Evolutionary conservation across 768 basidiomycete genomes (phyloP).

Genomic region (Russula sp.): DNA sequence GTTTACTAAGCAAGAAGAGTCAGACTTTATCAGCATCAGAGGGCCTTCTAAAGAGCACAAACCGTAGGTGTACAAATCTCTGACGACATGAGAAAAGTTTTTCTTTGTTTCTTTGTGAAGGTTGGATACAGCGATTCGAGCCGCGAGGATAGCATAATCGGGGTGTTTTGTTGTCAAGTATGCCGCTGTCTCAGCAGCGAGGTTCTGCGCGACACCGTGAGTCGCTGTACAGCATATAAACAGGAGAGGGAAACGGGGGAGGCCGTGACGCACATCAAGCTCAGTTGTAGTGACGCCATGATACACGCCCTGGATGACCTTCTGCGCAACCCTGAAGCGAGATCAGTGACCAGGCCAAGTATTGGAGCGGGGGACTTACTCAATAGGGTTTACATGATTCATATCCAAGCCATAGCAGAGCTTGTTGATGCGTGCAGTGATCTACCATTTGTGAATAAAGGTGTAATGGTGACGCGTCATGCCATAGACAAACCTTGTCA

Average conservation of each 20-base stretch:
- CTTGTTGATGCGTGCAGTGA: conserved; percentile 81
- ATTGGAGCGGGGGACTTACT: conserved; percentile 43
- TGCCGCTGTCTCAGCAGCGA: conserved; percentile 95
- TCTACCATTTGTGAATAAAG: conserved; percentile 40
- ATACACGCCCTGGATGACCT: conserved; percentile 90
- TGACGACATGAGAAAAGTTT: conserved; percentile 87
- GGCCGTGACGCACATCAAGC: conserved; percentile 66
- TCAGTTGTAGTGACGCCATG: conserved; percentile 96
- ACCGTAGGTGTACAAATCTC: conserved; percentile 88
- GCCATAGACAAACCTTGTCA: conserved; percentile 61
- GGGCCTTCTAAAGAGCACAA: conserved; percentile 23
- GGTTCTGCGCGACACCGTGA: conserved; percentile 51
- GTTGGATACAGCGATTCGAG: conserved; percentile 97
- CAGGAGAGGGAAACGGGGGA: neutral
- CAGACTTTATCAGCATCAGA: neutral
- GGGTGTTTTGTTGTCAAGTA: conserved; percentile 96
- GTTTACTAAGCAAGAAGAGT: conserved; percentile 52
- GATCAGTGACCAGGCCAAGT: neutral
- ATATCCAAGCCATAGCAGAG: conserved; percentile 94
- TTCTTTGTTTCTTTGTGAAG: conserved; percentile 99
- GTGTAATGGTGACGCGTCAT: neutral
- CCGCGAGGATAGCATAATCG: conserved; percentile 97
- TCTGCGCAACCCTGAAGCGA: conserved; percentile 68
- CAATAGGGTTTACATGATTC: conserved; percentile 89
- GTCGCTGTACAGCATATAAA: neutral